A percentile compares a stretch with the other conserved stretches of the same genome.
These are phyloP conservation scores for Atalantia buxifolia DNA, from an alignment of 345 rosid genomes.

Conservation along the genomic window DNA sequence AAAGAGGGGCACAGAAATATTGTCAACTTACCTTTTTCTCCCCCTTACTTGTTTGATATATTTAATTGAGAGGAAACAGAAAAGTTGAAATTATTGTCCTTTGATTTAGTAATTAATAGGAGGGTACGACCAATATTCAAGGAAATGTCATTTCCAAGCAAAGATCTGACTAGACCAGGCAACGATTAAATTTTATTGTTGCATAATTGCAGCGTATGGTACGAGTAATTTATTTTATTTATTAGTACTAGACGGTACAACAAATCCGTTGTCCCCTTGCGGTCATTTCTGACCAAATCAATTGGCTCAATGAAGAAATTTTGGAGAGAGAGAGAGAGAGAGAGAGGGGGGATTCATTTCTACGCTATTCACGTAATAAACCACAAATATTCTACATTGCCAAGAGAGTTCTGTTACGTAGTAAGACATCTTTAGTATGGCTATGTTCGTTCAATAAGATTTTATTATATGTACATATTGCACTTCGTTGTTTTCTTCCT, in stretches of 20 bases:
- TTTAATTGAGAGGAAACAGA: background rate
- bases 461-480: too few species aligned
- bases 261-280: background rate
- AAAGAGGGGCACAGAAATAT: too few species aligned
- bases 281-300: background rate
- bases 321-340: too few species aligned
- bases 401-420: too few species aligned
- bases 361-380: background rate
- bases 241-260: background rate
- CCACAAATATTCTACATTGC: too few species aligned
- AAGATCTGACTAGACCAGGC: background rate
- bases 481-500: too few species aligned
- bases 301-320: background rate
- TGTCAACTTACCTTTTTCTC: too few species aligned
- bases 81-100: background rate
- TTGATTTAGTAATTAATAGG: background rate
- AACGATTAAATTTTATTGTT: background rate
- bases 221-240: background rate
- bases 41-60: too few species aligned
- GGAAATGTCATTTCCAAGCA: conserved; percentile 12
- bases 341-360: background rate
- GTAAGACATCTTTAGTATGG: too few species aligned
- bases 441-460: too few species aligned
- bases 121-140: background rate
- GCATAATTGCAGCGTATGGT: background rate